Conservation (phyloP, 306 rosid species). For the Acmispon strigosus region DNA sequence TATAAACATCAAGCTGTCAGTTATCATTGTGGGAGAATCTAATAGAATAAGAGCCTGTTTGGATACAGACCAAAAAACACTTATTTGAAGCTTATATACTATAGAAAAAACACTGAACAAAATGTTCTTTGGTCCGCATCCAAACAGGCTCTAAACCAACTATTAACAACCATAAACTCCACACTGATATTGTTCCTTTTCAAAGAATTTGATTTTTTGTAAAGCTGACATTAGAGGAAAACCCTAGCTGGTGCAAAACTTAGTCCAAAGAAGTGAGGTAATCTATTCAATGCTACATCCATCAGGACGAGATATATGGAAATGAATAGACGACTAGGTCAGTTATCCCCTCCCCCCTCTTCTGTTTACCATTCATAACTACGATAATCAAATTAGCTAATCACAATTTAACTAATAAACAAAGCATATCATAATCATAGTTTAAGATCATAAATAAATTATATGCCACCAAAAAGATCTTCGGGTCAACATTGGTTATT, state of each 20-base stretch:
- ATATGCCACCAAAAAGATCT: neutral
- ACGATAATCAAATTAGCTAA: neutral
- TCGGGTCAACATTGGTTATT: neutral
- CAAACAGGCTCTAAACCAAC: neutral
- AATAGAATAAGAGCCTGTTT: neutral
- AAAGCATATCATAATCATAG: neutral
- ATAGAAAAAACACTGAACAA: too few relatives aligned
- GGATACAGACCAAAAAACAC: too few relatives aligned
- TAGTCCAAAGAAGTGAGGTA: neutral
- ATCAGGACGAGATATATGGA: neutral
- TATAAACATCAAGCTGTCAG: constrained; percentile 45
- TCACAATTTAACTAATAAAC: neutral
- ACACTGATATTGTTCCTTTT: neutral
- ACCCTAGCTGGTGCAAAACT: neutral
- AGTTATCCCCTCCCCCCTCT: neutral
- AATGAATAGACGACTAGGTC: neutral
- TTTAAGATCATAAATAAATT: neutral
- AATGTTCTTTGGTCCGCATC: too few relatives aligned
- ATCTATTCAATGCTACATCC: neutral
- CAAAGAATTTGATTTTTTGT: neutral
- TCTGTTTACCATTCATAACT: too few relatives aligned
- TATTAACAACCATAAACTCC: neutral
- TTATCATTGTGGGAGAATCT: neutral
- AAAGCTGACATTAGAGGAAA: neutral
- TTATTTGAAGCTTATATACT: too few relatives aligned